These are phyloP conservation scores for Apiospora aurea DNA, from an alignment of 2,329 filamentous ascomycete species.

Conservation along the genomic window DNA sequence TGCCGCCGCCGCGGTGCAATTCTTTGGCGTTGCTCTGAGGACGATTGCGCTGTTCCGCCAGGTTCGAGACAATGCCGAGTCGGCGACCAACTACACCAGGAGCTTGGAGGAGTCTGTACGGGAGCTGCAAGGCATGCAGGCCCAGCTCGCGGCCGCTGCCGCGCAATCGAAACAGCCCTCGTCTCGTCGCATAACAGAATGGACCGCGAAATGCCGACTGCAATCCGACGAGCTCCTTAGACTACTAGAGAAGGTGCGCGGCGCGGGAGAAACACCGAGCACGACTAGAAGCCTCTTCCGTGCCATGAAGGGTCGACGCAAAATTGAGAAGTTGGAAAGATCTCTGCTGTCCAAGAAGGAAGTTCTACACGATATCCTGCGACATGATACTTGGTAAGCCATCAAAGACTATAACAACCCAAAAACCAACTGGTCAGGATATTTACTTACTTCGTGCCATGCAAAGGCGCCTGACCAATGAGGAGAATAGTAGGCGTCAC, in stretches of 20 bases:
- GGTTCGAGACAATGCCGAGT: background rate
- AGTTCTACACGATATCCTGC: background rate
- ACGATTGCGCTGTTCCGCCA: background rate
- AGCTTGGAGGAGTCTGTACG: background rate
- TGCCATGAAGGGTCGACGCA: background rate
- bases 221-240: background rate
- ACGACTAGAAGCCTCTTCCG: background rate
- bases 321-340: background rate
- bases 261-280: background rate
- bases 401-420: background rate
- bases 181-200: background rate
- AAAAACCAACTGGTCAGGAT: too few species aligned
- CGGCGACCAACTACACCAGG: background rate
- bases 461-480: background rate
- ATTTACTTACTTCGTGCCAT: background rate
- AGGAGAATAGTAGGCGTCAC: background rate
- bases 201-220: background rate
- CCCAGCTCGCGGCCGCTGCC: background rate
- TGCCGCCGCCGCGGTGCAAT: background rate
- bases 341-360: background rate
- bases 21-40: background rate
- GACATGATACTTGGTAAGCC: background rate
- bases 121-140: background rate
- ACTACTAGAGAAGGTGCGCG: background rate
- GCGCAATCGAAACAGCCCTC: background rate